Conservation (phyloP, 768 basidiomycete genomes). For the Leucocoprinus leucothites region DNA sequence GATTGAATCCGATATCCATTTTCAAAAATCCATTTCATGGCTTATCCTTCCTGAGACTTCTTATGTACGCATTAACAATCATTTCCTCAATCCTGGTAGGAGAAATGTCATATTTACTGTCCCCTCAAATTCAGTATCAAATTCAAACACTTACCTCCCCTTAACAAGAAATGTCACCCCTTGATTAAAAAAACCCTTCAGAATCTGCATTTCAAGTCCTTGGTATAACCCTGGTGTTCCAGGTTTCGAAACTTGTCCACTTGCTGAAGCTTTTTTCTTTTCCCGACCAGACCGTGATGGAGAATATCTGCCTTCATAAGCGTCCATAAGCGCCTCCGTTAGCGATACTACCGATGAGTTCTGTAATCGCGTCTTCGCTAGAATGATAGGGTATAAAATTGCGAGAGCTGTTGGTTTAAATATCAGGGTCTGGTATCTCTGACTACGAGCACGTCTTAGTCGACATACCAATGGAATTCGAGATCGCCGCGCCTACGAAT, state of each 20-base stretch:
- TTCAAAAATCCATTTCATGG: too few species aligned
- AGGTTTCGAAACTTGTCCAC: neutral
- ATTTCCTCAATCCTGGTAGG: conserved; percentile 22
- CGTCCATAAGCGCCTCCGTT: conserved; percentile 28
- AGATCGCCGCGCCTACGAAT: conserved; percentile 54
- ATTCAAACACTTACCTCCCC: conserved; percentile 37
- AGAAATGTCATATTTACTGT: neutral
- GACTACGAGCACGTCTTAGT: too few species aligned
- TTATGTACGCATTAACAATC: conserved; percentile 19
- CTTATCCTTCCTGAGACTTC: neutral
- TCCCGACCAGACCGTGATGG: conserved; percentile 2
- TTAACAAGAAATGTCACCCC: conserved; percentile 59
- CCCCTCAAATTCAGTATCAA: too few species aligned
- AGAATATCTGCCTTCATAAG: conserved; percentile 26
- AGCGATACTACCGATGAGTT: conserved; percentile 37
- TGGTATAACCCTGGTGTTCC: conserved; percentile 47
- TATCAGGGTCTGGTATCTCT: too few species aligned
- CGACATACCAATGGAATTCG: conserved; percentile 44
- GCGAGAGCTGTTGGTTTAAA: conserved; percentile 29
- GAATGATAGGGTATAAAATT: conserved; percentile 54
- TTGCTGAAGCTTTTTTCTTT: conserved; percentile 3
- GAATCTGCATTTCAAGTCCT: conserved; percentile 46
- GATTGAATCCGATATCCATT: too few species aligned
- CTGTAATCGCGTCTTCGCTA: conserved; percentile 56
- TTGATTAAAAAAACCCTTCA: conserved; percentile 55